phyloP scores from a whole-genome alignment of 345 rosid genomes.

The Excoecaria agallocha region DNA sequence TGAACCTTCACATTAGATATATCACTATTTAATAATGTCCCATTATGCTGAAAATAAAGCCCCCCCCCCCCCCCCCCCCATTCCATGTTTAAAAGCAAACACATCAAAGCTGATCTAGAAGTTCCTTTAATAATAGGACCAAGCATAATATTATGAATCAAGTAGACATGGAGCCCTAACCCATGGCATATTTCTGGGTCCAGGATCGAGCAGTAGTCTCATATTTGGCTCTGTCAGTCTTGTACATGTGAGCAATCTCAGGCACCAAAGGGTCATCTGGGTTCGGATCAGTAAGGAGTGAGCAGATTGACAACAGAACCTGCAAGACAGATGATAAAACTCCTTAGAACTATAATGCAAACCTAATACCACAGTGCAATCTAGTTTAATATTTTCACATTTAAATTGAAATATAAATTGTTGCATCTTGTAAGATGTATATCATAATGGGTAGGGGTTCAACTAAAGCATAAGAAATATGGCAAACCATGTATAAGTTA shows the following conservation, averaged over 20 bases:
- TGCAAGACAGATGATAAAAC: not conserved
- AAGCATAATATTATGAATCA: not conserved
- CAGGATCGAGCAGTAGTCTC: slow-evolving; percentile 26
- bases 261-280: slow-evolving; percentile 28
- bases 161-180: not conserved
- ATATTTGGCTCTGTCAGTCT: slow-evolving; percentile 23
- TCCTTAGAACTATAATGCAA: not conserved
- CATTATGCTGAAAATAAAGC: not conserved
- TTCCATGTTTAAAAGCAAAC: too few species aligned
- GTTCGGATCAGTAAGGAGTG: slow-evolving; percentile 24
- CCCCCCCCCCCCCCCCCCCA: not conserved
- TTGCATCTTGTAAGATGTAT: too few species aligned
- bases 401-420: too few species aligned
- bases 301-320: slow-evolving; percentile 24
- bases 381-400: too few species aligned
- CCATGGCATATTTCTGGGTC: slow-evolving; percentile 25
- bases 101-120: not conserved
- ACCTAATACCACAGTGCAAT: not conserved
- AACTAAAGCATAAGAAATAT: not conserved
- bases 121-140: slow-evolving; percentile 3
- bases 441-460: too few species aligned
- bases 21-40: not conserved
- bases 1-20: not conserved
- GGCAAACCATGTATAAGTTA: not conserved
- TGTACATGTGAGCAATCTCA: slow-evolving; percentile 24